Conservation (phyloP, 2,329 filamentous ascomycete genomes). For the Colletotrichum neosansevieriae region DNA sequence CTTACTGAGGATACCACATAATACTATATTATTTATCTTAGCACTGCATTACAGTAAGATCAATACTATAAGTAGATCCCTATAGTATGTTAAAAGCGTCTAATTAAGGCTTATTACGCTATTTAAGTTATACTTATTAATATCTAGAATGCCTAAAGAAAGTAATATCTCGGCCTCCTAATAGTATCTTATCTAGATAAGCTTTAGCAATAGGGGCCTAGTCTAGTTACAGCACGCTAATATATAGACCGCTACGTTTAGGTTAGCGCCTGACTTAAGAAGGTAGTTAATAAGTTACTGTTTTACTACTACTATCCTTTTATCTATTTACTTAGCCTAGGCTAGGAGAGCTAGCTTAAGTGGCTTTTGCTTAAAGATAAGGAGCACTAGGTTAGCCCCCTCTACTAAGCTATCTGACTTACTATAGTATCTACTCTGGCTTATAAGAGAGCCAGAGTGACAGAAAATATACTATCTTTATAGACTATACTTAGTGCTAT, state of each 20-base stretch:
- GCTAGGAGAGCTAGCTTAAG: background rate
- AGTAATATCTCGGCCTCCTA: constrained; percentile 1
- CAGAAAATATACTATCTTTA: background rate
- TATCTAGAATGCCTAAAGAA: background rate
- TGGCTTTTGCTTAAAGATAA: constrained; percentile 5
- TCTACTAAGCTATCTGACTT: constrained; percentile 1
- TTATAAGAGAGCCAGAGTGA: background rate
- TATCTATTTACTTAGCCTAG: background rate
- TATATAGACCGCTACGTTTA: background rate
- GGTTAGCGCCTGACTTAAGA: background rate
- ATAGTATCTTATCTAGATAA: background rate
- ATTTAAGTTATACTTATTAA: background rate
- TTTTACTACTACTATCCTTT: background rate
- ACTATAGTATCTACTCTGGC: background rate
- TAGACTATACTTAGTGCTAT: background rate
- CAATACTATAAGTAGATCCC: background rate
- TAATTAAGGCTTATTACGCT: background rate
- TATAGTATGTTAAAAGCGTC: background rate
- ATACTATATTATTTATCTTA: background rate
- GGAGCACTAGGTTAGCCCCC: background rate
- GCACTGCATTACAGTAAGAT: background rate
- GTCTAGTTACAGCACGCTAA: background rate
- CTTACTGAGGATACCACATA: background rate
- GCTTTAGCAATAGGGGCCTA: constrained; percentile 10
- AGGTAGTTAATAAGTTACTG: background rate